Percentiles rank a stretch among this genome's conserved stretches.
These are phyloP conservation scores for Macaranga tanarius DNA, from an alignment of 441 rosid genomes.

Conservation along the genomic window DNA sequence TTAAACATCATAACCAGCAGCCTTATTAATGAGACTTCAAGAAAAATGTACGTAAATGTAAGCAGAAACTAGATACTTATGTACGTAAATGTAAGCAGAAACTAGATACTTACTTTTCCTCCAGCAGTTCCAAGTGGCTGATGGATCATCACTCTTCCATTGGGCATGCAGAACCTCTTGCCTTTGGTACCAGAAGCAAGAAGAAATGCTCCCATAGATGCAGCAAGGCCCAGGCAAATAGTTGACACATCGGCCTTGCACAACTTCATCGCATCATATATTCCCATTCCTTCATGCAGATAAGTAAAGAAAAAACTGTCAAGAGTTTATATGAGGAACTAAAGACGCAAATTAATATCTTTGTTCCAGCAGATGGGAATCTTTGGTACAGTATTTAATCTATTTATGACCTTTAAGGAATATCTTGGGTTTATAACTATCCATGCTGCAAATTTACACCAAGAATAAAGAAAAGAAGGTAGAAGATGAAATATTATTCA, in stretches of 20 bases:
- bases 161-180: conserved; percentile 96
- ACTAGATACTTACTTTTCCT: conserved; percentile 55
- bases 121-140: conserved; percentile 91
- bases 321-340: conserved; percentile 1
- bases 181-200: conserved; percentile 88
- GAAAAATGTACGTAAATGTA: conserved; percentile 9
- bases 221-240: conserved; percentile 86
- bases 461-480: not conserved
- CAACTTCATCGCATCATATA: conserved; percentile 90
- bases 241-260: conserved; percentile 96
- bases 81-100: conserved; percentile 6
- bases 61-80: conserved; percentile 32
- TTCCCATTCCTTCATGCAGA: conserved; percentile 67
- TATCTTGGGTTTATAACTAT: not conserved
- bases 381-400: not conserved
- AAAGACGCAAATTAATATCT: not conserved
- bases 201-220: conserved; percentile 91
- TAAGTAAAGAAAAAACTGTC: conserved; percentile 4
- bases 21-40: not conserved
- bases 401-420: not conserved
- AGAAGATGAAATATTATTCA: not conserved
- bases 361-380: not conserved
- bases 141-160: conserved; percentile 90
- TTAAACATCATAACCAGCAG: not conserved
- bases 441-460: not conserved